Evolutionary conservation across 202 grass and related monocot genomes (phyloP).

Genomic region (Digitaria exilis): DNA sequence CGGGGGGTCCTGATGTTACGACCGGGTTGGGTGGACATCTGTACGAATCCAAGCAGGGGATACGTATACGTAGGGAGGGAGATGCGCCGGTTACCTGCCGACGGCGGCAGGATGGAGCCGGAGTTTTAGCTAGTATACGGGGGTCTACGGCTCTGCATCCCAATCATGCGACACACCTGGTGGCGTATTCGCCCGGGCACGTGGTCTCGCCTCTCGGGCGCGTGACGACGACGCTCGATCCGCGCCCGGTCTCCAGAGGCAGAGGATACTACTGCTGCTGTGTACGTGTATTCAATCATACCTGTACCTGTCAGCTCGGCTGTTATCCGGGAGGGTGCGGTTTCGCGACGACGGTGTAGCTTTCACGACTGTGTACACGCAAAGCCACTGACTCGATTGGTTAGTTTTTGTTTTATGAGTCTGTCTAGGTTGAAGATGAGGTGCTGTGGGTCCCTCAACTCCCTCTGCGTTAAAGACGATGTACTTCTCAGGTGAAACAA

Average conservation of each 20-base stretch:
- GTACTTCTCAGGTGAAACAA: neutral
- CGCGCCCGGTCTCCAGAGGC: neutral
- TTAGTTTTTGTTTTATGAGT: neutral
- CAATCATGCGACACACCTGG: slow-evolving; percentile 14
- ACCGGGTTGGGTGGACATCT: no score
- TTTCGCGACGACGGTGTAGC: neutral
- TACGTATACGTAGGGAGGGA: neutral
- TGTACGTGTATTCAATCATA: neutral
- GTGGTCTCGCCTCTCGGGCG: neutral
- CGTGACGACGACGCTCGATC: neutral
- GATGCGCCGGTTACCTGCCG: neutral
- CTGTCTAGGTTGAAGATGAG: neutral
- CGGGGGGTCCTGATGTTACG: no score
- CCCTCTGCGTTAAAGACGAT: neutral
- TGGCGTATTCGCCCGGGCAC: neutral
- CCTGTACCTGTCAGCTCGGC: neutral
- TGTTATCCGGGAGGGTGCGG: neutral
- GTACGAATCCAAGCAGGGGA: no score
- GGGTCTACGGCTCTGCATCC: neutral
- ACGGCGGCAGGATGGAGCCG: neutral
- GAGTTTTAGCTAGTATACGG: neutral
- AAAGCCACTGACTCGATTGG: neutral
- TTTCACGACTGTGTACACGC: slow-evolving; percentile 27
- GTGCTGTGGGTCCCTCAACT: no score
- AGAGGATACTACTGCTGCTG: neutral